A percentile compares a stretch with the other conserved stretches of the same genome.
Conservation (phyloP, 108 stramenopile species). For the Fragilariopsis cylindrus region DNA sequence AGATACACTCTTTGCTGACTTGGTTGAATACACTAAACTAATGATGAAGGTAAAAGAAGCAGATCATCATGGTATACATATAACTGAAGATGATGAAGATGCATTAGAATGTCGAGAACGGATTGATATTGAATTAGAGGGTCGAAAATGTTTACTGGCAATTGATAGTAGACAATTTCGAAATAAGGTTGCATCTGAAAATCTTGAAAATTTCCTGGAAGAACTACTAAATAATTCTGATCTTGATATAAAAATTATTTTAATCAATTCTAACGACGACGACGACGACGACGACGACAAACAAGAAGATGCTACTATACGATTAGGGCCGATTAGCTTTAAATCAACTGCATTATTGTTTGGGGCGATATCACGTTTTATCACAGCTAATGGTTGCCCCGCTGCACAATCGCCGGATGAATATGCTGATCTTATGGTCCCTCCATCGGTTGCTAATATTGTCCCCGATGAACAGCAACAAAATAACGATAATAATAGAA, state of each 20-base stretch:
- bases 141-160: slow-evolving; percentile 19
- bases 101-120: slow-evolving; percentile 35
- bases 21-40: slow-evolving; percentile 23
- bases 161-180: slow-evolving; percentile 32
- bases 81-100: slow-evolving; percentile 31
- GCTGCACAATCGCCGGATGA: slow-evolving; percentile 44
- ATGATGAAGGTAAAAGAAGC: slow-evolving; percentile 24
- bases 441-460: slow-evolving; percentile 35
- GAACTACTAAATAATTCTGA: slow-evolving; percentile 27
- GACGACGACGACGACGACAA: slow-evolving; percentile 16
- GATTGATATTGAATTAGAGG: slow-evolving; percentile 36
- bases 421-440: slow-evolving; percentile 38
- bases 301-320: slow-evolving; percentile 28
- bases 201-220: slow-evolving; percentile 30
- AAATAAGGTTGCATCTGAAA: slow-evolving; percentile 22
- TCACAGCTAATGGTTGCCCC: slow-evolving; percentile 44
- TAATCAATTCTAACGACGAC: slow-evolving; percentile 26
- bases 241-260: slow-evolving; percentile 29
- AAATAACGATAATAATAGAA: slow-evolving; percentile 20
- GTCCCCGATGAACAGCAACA: background rate
- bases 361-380: slow-evolving; percentile 38
- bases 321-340: slow-evolving; percentile 30
- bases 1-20: slow-evolving; percentile 36
- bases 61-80: background rate
- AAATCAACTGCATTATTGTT: slow-evolving; percentile 36